Evolutionary conservation across 2,329 filamentous ascomycete genomes (phyloP).

Genomic region (Penicillium sp.): DNA sequence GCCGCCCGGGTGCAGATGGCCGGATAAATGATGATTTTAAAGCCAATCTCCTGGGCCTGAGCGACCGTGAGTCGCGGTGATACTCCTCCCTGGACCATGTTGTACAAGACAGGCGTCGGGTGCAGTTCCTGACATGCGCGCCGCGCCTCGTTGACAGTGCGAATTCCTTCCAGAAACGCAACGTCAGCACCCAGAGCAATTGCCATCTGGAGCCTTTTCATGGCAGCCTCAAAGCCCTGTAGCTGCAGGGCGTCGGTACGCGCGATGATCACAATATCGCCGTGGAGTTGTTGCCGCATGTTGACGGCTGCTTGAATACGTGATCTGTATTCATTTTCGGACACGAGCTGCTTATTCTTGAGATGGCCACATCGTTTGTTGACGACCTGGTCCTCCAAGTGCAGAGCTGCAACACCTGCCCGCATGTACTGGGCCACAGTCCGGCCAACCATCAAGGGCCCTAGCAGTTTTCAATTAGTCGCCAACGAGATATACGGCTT

Average conservation of each 20-base stretch:
- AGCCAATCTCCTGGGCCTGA: constrained; percentile 34
- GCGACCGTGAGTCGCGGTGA: constrained; percentile 30
- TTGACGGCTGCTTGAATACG: constrained; percentile 28
- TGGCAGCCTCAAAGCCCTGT: constrained; percentile 30
- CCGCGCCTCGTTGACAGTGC: constrained; percentile 26
- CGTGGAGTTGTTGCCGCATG: constrained; percentile 29
- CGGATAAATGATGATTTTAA: constrained; percentile 36
- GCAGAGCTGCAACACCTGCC: constrained; percentile 52
- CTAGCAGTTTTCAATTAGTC: constrained; percentile 17
- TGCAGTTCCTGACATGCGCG: constrained; percentile 25
- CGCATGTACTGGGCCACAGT: constrained; percentile 48
- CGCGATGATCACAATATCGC: constrained; percentile 37
- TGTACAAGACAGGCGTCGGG: constrained; percentile 33
- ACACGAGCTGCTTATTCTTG: constrained; percentile 32
- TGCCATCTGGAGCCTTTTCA: constrained; percentile 30
- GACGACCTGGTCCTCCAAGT: constrained; percentile 52
- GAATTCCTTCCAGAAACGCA: constrained; percentile 34
- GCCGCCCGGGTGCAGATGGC: constrained; percentile 29
- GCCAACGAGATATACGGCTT: too few species aligned
- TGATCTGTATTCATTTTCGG: constrained; percentile 20
- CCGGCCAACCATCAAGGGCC: constrained; percentile 39
- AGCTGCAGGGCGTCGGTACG: constrained; percentile 30
- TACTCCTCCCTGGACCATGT: constrained; percentile 34
- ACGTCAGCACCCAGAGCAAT: constrained; percentile 30
- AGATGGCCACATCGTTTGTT: constrained; percentile 45